phyloP scores from a whole-genome alignment of 139 green algal genomes.

The Trebouxia sp. region DNA sequence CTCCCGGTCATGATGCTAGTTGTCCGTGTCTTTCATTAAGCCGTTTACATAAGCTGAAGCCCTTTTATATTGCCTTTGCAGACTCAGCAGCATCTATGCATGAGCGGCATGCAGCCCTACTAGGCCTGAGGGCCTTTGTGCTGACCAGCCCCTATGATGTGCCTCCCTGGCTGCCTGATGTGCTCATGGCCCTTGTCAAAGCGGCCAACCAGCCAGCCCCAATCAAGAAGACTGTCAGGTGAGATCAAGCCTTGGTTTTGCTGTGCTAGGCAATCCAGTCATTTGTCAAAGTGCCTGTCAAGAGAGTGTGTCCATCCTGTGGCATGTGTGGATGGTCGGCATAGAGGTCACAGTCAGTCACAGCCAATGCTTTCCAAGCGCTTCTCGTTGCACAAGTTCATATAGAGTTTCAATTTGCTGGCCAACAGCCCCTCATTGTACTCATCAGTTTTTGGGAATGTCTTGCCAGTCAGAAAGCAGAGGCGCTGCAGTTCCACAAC shows the following conservation, averaged over 20 bases:
- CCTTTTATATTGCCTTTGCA: not conserved
- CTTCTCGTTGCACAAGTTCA: too few species aligned
- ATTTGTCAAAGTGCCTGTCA: not conserved
- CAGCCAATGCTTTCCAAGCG: too few species aligned
- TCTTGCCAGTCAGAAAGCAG: too few species aligned
- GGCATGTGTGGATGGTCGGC: too few species aligned
- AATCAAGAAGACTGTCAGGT: constrained; percentile 51
- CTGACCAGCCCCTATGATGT: constrained; percentile 84
- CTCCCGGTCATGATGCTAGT: too few species aligned
- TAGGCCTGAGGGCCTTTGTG: constrained; percentile 82
- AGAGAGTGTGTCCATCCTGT: not conserved
- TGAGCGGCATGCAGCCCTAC: constrained; percentile 52
- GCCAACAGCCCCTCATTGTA: too few species aligned
- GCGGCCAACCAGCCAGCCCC: constrained; percentile 55
- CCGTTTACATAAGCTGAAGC: not conserved
- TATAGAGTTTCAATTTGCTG: too few species aligned
- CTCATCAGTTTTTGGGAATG: too few species aligned
- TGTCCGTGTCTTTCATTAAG: not conserved
- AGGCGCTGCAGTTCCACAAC: too few species aligned
- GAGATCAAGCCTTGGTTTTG: not conserved
- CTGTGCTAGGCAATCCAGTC: not conserved
- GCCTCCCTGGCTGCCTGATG: constrained; percentile 77
- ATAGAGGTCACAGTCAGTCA: too few species aligned
- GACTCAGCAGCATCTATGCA: not conserved
- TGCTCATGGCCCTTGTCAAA: constrained; percentile 71